Evolutionary conservation across 73 alveolate species (phyloP).

Genomic region (Paramecium biaurelia): DNA sequence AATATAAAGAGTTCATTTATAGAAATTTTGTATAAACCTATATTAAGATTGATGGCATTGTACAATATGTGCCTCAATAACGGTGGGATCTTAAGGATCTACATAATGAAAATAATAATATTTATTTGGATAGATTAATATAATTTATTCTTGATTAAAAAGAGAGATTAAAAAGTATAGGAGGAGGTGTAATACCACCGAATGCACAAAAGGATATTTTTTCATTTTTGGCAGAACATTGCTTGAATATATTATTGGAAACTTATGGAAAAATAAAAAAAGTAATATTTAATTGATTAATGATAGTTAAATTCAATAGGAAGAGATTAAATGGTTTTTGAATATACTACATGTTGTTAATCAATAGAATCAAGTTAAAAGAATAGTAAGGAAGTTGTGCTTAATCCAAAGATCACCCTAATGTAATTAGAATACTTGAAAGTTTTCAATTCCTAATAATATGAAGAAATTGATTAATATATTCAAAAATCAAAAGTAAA

Average conservation of each 20-base stretch:
- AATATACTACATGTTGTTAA: not conserved
- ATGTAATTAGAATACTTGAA: not conserved
- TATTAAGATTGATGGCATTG: conserved; percentile 22
- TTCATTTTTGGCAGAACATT: conserved; percentile 5
- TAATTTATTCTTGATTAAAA: conserved; percentile 25
- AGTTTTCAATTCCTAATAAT: not conserved
- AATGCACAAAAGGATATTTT: conserved; percentile 17
- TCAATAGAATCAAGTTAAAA: not conserved
- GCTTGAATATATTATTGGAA: conserved; percentile 20
- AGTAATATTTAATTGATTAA: not conserved
- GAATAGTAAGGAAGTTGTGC: not conserved
- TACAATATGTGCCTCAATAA: not conserved
- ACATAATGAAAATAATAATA: conserved; percentile 17
- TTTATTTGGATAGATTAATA: conserved; percentile 17
- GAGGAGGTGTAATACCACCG: conserved; percentile 42
- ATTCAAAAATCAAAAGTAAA: not conserved
- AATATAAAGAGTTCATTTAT: conserved; percentile 10
- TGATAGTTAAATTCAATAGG: not conserved
- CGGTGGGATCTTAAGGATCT: conserved; percentile 18
- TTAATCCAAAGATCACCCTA: not conserved
- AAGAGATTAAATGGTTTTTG: conserved; percentile 23
- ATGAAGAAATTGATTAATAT: conserved; percentile 15
- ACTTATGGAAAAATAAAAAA: conserved; percentile 27
- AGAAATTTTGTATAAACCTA: not conserved
- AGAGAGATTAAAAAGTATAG: conserved; percentile 36